Evolutionary conservation across 1,139 yeast species (phyloP), one percentile per base, ranked within the genome.

Genomic region (Saccharomycopsis crataegensis): DNA sequence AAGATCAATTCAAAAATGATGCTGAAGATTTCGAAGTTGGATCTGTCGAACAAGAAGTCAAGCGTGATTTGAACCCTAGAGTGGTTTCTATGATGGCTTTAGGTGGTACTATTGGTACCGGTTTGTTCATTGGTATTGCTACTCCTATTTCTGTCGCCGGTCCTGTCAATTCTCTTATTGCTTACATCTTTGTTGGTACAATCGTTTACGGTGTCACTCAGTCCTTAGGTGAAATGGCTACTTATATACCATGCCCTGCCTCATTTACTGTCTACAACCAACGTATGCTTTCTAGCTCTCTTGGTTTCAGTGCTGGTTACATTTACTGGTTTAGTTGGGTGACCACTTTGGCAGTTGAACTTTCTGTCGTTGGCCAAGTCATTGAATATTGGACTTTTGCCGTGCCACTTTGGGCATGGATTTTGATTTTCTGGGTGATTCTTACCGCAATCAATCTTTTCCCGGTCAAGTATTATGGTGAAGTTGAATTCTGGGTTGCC

Each of bases 291-390:
- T 65, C 70, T 11, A 70, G 69, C 74, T 78, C 78, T 70, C 68
- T 86, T 51, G 95, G 96, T 55, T 89, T 89, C 55, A 83, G 95
- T 44, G 82, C 83, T 61, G 93, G 93, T 53, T 86, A 88, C 80
- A 76, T 82, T 71, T 89, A 89, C 67, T 87, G 93, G 91, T 86
- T 86, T 66, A 79, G 87, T 22, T 88, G 95, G 94, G 87, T 89
- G 50, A 80, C 85, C 55, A 87, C 96, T 1, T 86, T 82, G 70
- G 90, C 96, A 1, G 79, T 87, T 60, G 96, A 89, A 68, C 72
- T 89, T 54, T 85, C 93, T 33, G 90, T 89, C 16, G 82, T 86
- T 44, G 93, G 95, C 14, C 88, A 86, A 67, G 79, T 88, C 50
- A 79, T 88, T 57, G 74, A 82, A 63, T 83, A 76, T 62, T 88